A percentile compares a stretch with the other conserved stretches of the same genome.
These are phyloP conservation scores for Casuarina cunninghamiana DNA, from an alignment of 306 rosid genomes.

Conservation along the genomic window DNA sequence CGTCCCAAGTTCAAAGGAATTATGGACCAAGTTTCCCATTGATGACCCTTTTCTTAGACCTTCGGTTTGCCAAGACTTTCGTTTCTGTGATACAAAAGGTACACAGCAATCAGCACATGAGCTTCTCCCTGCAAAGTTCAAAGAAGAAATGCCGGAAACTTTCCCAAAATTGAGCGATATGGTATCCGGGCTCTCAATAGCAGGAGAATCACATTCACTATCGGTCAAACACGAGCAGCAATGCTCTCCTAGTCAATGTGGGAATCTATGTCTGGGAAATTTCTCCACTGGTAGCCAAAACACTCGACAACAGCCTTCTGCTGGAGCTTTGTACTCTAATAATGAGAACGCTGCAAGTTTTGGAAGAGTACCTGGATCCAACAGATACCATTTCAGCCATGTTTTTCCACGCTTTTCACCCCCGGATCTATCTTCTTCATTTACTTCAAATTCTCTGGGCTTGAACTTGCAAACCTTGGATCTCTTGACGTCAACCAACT, in stretches of 20 bases:
- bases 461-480: constrained; percentile 36
- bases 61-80: constrained; percentile 18
- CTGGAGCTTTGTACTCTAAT: constrained; percentile 8
- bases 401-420: constrained; percentile 19
- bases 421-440: constrained; percentile 33
- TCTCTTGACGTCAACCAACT: constrained; percentile 28
- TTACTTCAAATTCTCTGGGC: constrained; percentile 38
- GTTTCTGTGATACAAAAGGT: constrained; percentile 13
- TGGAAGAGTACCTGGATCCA: constrained; percentile 30
- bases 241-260: constrained; percentile 9
- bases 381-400: constrained; percentile 20
- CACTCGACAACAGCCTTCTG: constrained; percentile 25
- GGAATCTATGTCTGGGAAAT: neutral
- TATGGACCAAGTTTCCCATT: constrained; percentile 9
- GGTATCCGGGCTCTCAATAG: constrained; percentile 1
- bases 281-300: constrained; percentile 17
- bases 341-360: constrained; percentile 18
- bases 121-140: constrained; percentile 13
- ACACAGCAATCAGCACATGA: constrained; percentile 20
- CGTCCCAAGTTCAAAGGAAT: constrained; percentile 40
- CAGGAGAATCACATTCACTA: constrained; percentile 3
- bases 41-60: constrained; percentile 22
- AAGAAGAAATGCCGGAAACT: constrained; percentile 26
- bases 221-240: constrained; percentile 1
- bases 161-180: constrained; percentile 21